Percentiles rank a stretch among this genome's conserved stretches.
Conservation (phyloP, 345 rosid genomes). For the Geranium rotundifolium region DNA sequence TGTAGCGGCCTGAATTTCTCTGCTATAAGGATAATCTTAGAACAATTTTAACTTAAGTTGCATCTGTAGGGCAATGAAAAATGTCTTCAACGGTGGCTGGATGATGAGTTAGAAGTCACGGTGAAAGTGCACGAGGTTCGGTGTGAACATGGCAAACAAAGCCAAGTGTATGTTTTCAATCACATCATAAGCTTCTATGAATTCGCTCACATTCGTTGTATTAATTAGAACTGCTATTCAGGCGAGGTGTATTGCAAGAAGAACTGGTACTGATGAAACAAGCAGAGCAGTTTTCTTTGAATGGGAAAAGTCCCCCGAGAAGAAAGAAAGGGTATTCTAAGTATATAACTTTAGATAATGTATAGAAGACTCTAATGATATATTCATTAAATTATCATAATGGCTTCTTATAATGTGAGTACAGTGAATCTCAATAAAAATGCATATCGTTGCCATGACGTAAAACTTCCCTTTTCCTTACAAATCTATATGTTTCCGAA, state of each 20-base stretch:
- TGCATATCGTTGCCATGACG: not conserved
- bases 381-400: not conserved
- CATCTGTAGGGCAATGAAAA: constrained; percentile 45
- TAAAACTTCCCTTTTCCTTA: constrained; percentile 6
- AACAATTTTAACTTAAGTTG: constrained; percentile 2
- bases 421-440: not conserved
- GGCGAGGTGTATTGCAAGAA: constrained; percentile 56
- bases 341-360: constrained; percentile 17
- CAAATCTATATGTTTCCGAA: constrained; percentile 13
- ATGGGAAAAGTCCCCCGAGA: constrained; percentile 32
- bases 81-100: constrained; percentile 57
- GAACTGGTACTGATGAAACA: constrained; percentile 50
- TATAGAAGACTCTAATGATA: not conserved
- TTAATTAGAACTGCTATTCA: constrained; percentile 6
- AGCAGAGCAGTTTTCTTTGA: constrained; percentile 40
- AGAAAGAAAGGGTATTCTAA: constrained; percentile 47
- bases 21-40: constrained; percentile 1
- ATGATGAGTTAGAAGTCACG: constrained; percentile 67
- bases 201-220: not conserved
- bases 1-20: not conserved
- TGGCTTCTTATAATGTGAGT: not conserved
- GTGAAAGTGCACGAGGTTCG: constrained; percentile 69
- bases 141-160: constrained; percentile 54
- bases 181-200: not conserved
- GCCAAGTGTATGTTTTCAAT: constrained; percentile 49